A percentile compares a stretch with the other conserved stretches of the same genome.
phyloP scores from a whole-genome alignment of 768 basidiomycete species.

The Atractiella rhizophila region DNA sequence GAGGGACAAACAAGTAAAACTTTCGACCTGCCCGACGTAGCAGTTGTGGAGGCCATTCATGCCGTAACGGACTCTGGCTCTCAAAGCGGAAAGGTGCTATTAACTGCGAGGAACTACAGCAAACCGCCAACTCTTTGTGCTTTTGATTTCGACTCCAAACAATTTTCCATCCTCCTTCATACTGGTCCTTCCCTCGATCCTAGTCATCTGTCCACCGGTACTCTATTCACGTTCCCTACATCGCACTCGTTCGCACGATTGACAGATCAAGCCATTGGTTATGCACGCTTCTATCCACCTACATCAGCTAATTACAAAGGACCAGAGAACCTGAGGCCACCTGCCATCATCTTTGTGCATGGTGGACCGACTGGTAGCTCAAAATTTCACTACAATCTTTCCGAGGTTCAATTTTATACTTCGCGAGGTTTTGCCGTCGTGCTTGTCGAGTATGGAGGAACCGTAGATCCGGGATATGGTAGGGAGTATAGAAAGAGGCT shows the following conservation, averaged over 20 bases:
- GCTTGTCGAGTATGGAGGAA: too few species aligned
- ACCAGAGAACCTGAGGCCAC: constrained; percentile 34
- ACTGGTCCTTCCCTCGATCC: constrained; percentile 7
- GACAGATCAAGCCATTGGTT: too few species aligned
- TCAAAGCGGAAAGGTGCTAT: too few species aligned
- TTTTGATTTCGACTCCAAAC: neutral
- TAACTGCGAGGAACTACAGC: constrained; percentile 30
- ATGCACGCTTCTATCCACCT: constrained; percentile 44
- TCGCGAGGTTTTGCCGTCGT: constrained; percentile 28
- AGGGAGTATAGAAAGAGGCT: too few species aligned
- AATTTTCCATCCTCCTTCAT: constrained; percentile 2
- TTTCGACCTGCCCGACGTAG: too few species aligned
- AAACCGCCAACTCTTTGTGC: constrained; percentile 25
- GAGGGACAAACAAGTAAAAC: too few species aligned
- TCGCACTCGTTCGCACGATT: neutral
- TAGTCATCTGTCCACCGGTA: constrained; percentile 5
- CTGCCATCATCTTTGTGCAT: constrained; percentile 39
- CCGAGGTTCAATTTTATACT: constrained; percentile 40
- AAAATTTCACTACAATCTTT: constrained; percentile 29
- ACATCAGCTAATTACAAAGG: constrained; percentile 37
- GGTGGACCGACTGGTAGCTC: constrained; percentile 41
- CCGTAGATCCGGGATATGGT: too few species aligned
- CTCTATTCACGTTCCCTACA: constrained; percentile 4
- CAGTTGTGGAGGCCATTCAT: too few species aligned
- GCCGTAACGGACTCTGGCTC: too few species aligned